Evolutionary conservation across 2,329 filamentous ascomycete species (phyloP), one percentile per base, ranked within the genome.

Genomic region (Simplicillium sp.): DNA sequence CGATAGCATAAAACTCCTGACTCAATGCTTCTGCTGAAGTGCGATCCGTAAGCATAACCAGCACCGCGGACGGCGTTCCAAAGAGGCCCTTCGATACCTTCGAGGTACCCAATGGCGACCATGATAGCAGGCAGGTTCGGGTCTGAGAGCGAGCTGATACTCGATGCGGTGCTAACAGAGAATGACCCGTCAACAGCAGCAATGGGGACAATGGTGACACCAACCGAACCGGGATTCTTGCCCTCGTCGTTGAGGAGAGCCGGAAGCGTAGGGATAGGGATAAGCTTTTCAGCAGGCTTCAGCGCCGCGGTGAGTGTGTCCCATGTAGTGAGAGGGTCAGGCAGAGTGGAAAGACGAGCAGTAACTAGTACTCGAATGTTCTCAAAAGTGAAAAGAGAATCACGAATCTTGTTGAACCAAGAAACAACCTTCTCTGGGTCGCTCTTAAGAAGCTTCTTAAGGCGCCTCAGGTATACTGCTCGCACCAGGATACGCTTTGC

Each of bases 51-150:
- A 1, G 92, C 92, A 39, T 97, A 80, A 35, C 92, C 92, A 34
- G 87, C 92, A 42, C 92, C 92, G 36, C 92, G 87, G 37, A 97
- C 85, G 1, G 87, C 87, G 47, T 84, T 84, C 90, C 92, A 97
- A 28, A 98, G 77, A 1, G 92, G 92, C 0, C 92, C 92, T 61
- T 98, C 92, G 14, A 94, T 84, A 1, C 88, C 82, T 56, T 96
- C 89, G 45, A 98, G 82, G 57, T 96, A 97, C 15, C 88, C 81
- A 38, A 88, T 78, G 1, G 90, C 88, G 7, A 98, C 89, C 59
- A 94, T 77, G 39, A 95, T 73, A 2, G 89, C 82, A 0, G 92
- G 88, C 1, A 97, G 70, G 13, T 78, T 74, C 0, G 88, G 82
- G 53, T 96, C 83, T 4, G 75, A 71, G 55, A 84, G 89, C 0